Percentiles rank a stretch among this genome's conserved stretches.
phyloP scores from a whole-genome alignment of 129 eudicot species.

The Sambucus nigra region DNA sequence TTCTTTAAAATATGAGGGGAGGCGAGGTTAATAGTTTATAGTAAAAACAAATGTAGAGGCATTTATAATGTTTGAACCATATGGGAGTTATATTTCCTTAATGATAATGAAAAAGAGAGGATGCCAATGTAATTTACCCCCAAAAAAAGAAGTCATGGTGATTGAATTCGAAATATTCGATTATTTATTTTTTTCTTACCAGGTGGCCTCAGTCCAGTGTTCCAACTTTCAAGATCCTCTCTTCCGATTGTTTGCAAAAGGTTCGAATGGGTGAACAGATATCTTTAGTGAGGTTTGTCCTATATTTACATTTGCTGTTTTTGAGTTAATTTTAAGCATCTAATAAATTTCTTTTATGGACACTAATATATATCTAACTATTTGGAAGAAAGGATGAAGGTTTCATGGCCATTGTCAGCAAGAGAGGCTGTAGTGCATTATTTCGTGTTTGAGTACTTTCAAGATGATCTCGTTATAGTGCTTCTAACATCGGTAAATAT shows the following conservation, averaged over 20 bases:
- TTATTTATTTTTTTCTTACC: slow-evolving; percentile 1
- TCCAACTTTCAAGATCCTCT: slow-evolving; percentile 58
- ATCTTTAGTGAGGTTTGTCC: slow-evolving; percentile 72
- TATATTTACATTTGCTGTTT: neutral
- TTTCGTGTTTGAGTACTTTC: slow-evolving; percentile 56
- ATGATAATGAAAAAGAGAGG: too few relatives aligned
- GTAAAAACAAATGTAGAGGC: too few relatives aligned
- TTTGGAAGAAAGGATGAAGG: slow-evolving; percentile 97
- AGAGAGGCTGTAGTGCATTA: slow-evolving; percentile 75
- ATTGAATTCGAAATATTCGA: neutral
- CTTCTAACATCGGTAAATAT: slow-evolving; percentile 65
- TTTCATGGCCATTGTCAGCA: slow-evolving; percentile 88
- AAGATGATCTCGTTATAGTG: slow-evolving; percentile 72
- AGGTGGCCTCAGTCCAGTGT: slow-evolving; percentile 88
- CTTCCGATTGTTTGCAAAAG: slow-evolving; percentile 57
- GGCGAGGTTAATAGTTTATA: too few relatives aligned
- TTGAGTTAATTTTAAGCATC: neutral
- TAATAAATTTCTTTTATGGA: slow-evolving; percentile 2
- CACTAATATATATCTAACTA: slow-evolving; percentile 37
- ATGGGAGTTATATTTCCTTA: too few relatives aligned
- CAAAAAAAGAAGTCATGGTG: too few relatives aligned
- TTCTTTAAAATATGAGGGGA: neutral
- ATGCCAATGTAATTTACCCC: too few relatives aligned
- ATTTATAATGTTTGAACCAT: too few relatives aligned
- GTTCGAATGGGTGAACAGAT: slow-evolving; percentile 71